Base-by-base conservation (phyloP, 2,329 filamentous ascomycete genomes). In the Pestalotiopsis sp. region DNA sequence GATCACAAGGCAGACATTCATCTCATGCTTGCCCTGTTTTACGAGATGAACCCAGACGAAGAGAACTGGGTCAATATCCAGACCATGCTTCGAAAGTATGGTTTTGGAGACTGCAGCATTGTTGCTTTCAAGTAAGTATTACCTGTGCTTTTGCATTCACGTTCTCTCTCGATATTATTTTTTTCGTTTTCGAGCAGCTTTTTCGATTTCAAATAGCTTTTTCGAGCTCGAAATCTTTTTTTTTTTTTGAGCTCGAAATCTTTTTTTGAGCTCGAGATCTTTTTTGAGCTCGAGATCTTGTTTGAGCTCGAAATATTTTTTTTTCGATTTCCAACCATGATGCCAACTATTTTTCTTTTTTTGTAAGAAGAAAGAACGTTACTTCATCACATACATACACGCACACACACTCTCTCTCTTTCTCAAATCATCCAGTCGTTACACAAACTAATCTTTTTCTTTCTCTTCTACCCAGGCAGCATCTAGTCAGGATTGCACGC, bases 1-100 rank as follows among this genome's bases (percentile, higher is more conserved):
- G 71, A 71, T 25, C 79, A 79, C 14, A 69, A 71, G 14, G 73
- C 82, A 14, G 81, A 82, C n/a, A 76, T 78, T 5, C 80, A 79
- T 17, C 78, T 85, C 1, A 77, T 85, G 4, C 69, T 79, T 0
- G 45, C 45, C 4, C 4, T 52, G 1, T 20, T n/a, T 9, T 52
- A 52, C 17, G 45, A 17, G 3, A 36, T 23, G n/a, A 60, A 25
- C 25, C 23, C 57, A n/a, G 11, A 12, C 4, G 57, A 60, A 9
- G 3, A 17, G 45, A 17, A 17, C 0, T 52, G 45, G 45, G 4
- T 3, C 4, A 17, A 20, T 0, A 52, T 52, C 2, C 45, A 52
- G 2, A n/a, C n/a, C 1, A 20, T 9, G 1, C 45, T 52, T 2
- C 7, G 4, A 20, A 17, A 17, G 7, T 52, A n/a, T 2, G 45